Evolutionary conservation across 305 asterid genomes (phyloP).

Genomic region (Rubia tinctorum): DNA sequence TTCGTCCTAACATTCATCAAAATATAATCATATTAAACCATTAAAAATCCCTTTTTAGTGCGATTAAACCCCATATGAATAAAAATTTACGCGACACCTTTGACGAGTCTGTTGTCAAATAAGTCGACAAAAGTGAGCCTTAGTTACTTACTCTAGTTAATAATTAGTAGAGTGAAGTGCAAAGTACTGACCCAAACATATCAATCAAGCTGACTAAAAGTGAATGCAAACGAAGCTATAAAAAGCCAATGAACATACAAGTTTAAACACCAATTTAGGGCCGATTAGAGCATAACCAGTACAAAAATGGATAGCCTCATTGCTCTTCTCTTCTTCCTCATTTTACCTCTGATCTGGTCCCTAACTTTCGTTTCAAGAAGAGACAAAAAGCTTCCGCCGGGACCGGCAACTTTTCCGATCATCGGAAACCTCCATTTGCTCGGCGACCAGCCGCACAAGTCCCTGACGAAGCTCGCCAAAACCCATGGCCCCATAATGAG

Average conservation of each 20-base stretch:
- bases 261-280: background rate
- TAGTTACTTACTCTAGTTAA: too few relatives aligned
- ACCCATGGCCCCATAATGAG: slow-evolving; percentile 38
- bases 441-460: slow-evolving; percentile 37
- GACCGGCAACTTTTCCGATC: slow-evolving; percentile 34
- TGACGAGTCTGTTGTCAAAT: too few relatives aligned
- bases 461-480: slow-evolving; percentile 35
- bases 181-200: background rate
- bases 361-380: background rate
- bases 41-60: too few relatives aligned
- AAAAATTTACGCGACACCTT: too few relatives aligned
- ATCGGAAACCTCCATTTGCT: slow-evolving; percentile 40
- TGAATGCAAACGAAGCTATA: background rate
- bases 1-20: too few relatives aligned
- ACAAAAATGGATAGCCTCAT: background rate
- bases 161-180: too few relatives aligned
- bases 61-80: too few relatives aligned
- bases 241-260: background rate
- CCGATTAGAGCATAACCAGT: background rate
- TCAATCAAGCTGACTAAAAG: background rate
- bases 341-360: background rate
- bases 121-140: too few relatives aligned
- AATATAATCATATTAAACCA: too few relatives aligned
- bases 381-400: slow-evolving; percentile 35
- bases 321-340: background rate